Base-by-base conservation (phyloP, 306 rosid species). In the Lupinus albus region DNA sequence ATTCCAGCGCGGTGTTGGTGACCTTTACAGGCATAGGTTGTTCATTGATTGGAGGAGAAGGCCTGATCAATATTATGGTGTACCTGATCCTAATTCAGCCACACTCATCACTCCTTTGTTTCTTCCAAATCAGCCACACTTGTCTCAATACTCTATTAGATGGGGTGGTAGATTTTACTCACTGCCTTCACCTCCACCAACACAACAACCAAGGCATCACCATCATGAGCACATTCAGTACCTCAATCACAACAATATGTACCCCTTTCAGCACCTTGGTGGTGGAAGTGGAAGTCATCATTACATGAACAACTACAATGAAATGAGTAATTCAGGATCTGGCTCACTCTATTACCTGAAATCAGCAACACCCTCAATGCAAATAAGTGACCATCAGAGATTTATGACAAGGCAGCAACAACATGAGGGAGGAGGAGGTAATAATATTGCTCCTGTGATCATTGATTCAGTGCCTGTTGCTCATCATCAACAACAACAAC, bases 31-130 rank as follows among this genome's bases (percentile, higher is more conserved):
- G 33, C 88, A 87, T 68, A 68, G 78, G 7, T 70, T 88, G 78
- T 86, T 53, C 76, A 91, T 91, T 8, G 97, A 91, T 74, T 91
- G 95, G 92, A 80, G 76, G 80, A 78, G 81, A 30, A 76, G 92
- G 11, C 60, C 79, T 18, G 74, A 79, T 48, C 49, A 74, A 1
- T 33, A 33, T 33, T 35, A 58, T 30, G 61, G 14, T 30, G 61
- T 14, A 44, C 15, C 50, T 20, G 81, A 78, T 65, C 76, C 57
- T 1, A 25, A 3, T 25, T 51, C 67, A 21, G 0, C 57, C 11
- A 7, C 76, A 8, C 47, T 73, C 14, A 53, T 74, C 61, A 36
- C 84, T 4, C 80, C 82, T 73, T 61, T 85, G 38, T 63, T 76
- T 48, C 78, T 83, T 47, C 82, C 80, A 0, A 71, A 76, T 76